Evolutionary conservation across 2,329 filamentous ascomycete genomes (phyloP), one percentile per base, ranked within the genome.

Genomic region (Sarocladium kiliense): DNA sequence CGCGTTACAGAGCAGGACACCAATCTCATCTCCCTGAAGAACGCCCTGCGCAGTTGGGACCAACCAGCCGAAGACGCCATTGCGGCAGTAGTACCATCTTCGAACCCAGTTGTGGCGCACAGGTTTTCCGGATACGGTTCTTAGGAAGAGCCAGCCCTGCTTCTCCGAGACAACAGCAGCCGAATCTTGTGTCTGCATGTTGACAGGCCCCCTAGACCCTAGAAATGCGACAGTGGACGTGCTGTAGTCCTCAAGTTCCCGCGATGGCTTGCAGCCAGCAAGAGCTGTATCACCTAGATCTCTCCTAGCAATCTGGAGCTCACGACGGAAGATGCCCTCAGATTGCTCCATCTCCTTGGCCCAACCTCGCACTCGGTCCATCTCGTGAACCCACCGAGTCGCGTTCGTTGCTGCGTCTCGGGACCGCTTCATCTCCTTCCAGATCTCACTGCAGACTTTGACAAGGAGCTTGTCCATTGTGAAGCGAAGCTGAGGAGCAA

Each of bases 21-120:
- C 94, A 58, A 96, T 96, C 72, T 96, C 91, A 64, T 99, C 94
- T 47, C 91, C 96, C 68, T 97, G 93, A 62, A 97, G 85, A 21
- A 99, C 94, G 32, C 91, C 93, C 57, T 92, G 85, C 0, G 84
- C 77, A 3, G 89, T 89, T 64, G 95, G 91, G 19, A 94, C 82
- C 4, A 99, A 78, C 85, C 91, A 97, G 21, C 94, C 94, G 70
- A 99, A 97, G 56, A 97, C 94, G 37, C 94, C 93, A 65, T 96
- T 87, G 60, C 93, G 92, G 62, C 96, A 87, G 68, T 96, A 97
- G 66, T 94, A 96, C 94, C 94, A 99, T 54, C 93, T 82, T 57
- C 91, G 83, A 25, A 91, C 81, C 94, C 94, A 99, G 39, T 84
- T 81, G n/a, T 91, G 91, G 58, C 93, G 81, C 14, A 91, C 89